Conservation (phyloP, 192 early-diverging fungal species). For the Backusella liffmaniae region DNA sequence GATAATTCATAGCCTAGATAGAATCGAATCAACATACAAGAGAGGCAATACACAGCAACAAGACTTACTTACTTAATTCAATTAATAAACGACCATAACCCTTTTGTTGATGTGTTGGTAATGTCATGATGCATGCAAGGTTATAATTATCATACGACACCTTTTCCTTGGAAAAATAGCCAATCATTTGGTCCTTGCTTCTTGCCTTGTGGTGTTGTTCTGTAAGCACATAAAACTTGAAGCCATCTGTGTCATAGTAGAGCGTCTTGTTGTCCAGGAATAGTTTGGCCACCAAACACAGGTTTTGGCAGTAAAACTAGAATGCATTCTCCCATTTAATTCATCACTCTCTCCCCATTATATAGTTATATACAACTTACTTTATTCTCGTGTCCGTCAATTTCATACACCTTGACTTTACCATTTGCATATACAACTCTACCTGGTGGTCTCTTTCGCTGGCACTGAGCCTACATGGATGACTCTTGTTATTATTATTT, state of each 20-base stretch:
- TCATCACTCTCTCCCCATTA: neutral
- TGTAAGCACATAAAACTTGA: constrained; percentile 91
- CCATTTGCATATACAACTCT: constrained; percentile 78
- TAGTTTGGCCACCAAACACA: constrained; percentile 90
- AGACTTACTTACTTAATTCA: constrained; percentile 76
- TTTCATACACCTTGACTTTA: constrained; percentile 68
- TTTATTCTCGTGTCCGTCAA: constrained; percentile 87
- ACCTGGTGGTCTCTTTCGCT: constrained; percentile 68
- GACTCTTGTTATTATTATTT: neutral
- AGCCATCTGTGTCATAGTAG: constrained; percentile 91
- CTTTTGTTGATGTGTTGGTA: constrained; percentile 85
- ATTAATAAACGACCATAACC: constrained; percentile 87
- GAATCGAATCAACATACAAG: neutral
- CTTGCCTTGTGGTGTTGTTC: constrained; percentile 44
- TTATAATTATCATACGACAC: constrained; percentile 81
- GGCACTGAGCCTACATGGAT: constrained; percentile 52
- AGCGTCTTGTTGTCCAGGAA: constrained; percentile 97
- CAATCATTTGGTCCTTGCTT: constrained; percentile 67
- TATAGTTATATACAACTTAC: constrained; percentile 29
- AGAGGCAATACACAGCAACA: neutral
- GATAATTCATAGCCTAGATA: constrained; percentile 75
- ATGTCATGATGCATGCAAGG: constrained; percentile 85
- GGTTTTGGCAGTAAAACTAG: constrained; percentile 91
- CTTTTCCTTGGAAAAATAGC: constrained; percentile 98
- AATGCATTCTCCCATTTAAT: neutral